Percentiles rank a stretch among this genome's conserved stretches.
These are phyloP conservation scores for Lactifluus piperatus DNA, from an alignment of 768 basidiomycete genomes.

Conservation along the genomic window DNA sequence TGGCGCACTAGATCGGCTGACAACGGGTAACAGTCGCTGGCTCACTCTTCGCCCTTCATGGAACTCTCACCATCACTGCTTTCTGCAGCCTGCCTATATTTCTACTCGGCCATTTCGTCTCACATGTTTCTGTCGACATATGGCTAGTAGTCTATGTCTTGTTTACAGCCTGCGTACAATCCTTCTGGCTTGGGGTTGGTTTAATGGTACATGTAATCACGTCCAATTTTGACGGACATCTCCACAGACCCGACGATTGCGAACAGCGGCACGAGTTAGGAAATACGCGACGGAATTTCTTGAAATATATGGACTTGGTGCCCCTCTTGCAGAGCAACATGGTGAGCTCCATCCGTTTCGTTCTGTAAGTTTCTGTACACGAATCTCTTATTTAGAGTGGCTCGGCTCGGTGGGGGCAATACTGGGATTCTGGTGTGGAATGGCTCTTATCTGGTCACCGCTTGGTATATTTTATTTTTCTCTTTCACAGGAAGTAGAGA, in stretches of 20 bases:
- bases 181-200: neutral
- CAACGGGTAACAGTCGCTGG: neutral
- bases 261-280: neutral
- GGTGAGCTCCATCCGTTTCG: neutral
- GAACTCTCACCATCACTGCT: neutral
- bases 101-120: neutral
- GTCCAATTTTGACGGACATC: neutral
- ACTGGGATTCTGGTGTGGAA: slow-evolving; percentile 7
- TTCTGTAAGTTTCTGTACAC: neutral
- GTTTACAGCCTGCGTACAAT: neutral
- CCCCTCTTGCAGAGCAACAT: neutral
- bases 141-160: neutral
- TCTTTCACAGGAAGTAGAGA: neutral
- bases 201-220: neutral
- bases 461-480: neutral
- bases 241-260: neutral
- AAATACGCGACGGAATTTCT: neutral
- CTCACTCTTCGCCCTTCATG: neutral
- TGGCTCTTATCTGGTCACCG: slow-evolving; percentile 2
- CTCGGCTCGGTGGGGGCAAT: neutral
- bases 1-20: neutral
- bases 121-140: neutral
- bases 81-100: neutral
- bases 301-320: neutral
- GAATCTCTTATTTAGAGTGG: neutral